Conservation (phyloP, 2,329 filamentous ascomycete species). For the Calonectria pseudoturangicola region DNA sequence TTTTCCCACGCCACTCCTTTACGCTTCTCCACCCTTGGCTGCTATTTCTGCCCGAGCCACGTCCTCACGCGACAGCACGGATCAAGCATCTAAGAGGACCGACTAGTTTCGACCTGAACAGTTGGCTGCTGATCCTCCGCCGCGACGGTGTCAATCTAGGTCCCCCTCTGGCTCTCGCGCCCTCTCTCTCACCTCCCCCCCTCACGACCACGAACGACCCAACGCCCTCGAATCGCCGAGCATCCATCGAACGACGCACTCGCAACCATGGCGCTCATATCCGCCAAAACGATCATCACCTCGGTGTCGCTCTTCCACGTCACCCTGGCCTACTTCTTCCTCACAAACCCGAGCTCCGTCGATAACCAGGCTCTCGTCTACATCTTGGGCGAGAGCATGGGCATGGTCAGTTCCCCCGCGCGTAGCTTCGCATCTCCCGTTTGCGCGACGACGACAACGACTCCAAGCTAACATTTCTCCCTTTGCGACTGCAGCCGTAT, state of each 20-base stretch:
- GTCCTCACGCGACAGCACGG: conserved; percentile 34
- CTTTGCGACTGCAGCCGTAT: conserved; percentile 56
- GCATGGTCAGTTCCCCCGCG: conserved; percentile 75
- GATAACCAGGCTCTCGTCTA: conserved; percentile 88
- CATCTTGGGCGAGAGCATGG: conserved; percentile 88
- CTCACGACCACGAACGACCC: neutral
- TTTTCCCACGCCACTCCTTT: conserved; percentile 25
- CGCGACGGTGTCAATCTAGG: conserved; percentile 6
- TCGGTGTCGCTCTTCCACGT: conserved; percentile 89
- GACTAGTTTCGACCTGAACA: conserved; percentile 15
- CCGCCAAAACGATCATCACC: conserved; percentile 86
- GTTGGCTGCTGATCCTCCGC: conserved; percentile 4
- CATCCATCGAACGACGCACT: neutral
- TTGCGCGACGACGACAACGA: neutral
- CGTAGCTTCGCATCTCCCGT: neutral
- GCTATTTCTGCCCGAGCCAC: conserved; percentile 19
- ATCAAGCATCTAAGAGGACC: conserved; percentile 21
- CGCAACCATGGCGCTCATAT: conserved; percentile 84
- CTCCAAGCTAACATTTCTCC: neutral
- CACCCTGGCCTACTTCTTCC: conserved; percentile 88
- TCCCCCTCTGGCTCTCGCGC: neutral
- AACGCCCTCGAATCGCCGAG: neutral
- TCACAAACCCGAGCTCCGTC: conserved; percentile 82
- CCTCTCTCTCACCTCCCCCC: neutral
- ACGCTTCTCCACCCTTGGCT: conserved; percentile 13